Conservation (phyloP, 2,329 filamentous ascomycete genomes). For the Mycosphaerella arachidis region DNA sequence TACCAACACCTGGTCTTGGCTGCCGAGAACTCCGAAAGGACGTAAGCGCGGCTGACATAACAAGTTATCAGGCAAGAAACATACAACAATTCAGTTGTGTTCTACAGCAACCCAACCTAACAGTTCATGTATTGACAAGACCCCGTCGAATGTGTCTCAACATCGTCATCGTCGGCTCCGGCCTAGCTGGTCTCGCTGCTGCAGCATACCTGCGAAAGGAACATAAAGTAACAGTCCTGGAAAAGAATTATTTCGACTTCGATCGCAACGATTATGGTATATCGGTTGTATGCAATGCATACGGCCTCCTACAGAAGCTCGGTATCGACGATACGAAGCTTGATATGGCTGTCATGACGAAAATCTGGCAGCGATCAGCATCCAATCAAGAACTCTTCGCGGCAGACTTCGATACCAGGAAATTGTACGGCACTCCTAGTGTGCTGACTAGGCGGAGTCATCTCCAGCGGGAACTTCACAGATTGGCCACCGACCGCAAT, state of each 20-base stretch:
- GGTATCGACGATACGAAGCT: conserved; percentile 5
- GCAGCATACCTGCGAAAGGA: conserved; percentile 6
- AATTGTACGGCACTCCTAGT: conserved; percentile 6
- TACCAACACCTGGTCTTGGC: background rate
- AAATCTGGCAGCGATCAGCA: conserved; percentile 3
- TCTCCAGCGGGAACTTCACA: conserved; percentile 5
- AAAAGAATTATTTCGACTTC: conserved; percentile 8
- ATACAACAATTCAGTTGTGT: background rate
- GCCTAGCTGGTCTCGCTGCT: conserved; percentile 3
- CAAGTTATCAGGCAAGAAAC: background rate
- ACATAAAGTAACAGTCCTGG: conserved; percentile 7
- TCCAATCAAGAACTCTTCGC: conserved; percentile 5
- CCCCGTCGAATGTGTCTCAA: background rate
- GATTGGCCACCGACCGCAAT: conserved; percentile 8
- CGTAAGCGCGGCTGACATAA: background rate
- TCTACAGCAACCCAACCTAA: background rate
- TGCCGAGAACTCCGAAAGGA: background rate
- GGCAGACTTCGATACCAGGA: conserved; percentile 9
- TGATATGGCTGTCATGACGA: conserved; percentile 7
- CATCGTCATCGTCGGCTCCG: conserved; percentile 10
- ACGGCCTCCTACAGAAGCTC: conserved; percentile 7
- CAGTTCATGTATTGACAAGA: background rate
- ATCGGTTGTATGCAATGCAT: conserved; percentile 11
- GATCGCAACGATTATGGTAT: conserved; percentile 8
- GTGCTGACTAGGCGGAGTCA: conserved; percentile 8